A percentile compares a stretch with the other conserved stretches of the same genome.
These are phyloP conservation scores for Stramenopiles sp. DNA, from an alignment of 352 stramenopile genomes.

Conservation along the genomic window DNA sequence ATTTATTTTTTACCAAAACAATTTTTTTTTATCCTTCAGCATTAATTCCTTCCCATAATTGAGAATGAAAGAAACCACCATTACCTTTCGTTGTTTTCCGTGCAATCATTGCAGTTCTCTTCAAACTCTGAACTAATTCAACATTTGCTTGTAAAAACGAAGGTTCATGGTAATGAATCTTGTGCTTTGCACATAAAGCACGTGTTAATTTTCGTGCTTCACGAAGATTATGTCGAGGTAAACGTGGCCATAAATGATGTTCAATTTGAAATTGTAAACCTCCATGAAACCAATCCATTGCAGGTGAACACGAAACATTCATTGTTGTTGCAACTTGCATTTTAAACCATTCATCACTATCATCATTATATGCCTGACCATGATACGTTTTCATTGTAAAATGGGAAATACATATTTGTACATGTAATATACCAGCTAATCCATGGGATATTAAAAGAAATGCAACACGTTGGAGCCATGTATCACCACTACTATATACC, in stretches of 20 bases:
- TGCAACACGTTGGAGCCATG: conserved; percentile 17
- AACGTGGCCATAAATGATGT: conserved; percentile 30
- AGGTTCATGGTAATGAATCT: conserved; percentile 23
- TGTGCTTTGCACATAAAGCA: conserved; percentile 25
- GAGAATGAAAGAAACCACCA: conserved; percentile 15
- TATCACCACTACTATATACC: conserved; percentile 13
- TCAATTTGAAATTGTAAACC: conserved; percentile 37
- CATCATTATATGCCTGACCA: conserved; percentile 19
- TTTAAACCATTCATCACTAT: conserved; percentile 20
- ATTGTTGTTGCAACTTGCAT: conserved; percentile 24
- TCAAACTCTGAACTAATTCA: conserved; percentile 13
- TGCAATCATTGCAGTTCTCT: conserved; percentile 15
- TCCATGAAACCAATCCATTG: conserved; percentile 35
- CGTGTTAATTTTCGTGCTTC: conserved; percentile 20
- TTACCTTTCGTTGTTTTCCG: conserved; percentile 15
- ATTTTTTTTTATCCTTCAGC: conserved; percentile 12
- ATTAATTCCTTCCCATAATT: conserved; percentile 16
- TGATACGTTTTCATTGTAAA: conserved; percentile 27
- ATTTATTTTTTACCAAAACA: too few relatives aligned
- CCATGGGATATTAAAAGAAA: conserved; percentile 28
- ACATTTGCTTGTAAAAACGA: conserved; percentile 22
- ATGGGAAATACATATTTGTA: conserved; percentile 35
- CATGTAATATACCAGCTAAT: conserved; percentile 29
- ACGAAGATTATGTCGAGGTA: conserved; percentile 29
- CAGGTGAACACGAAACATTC: conserved; percentile 26